Conservation (phyloP, 2,329 filamentous ascomycete species). For the Curvularia spicifera region DNA sequence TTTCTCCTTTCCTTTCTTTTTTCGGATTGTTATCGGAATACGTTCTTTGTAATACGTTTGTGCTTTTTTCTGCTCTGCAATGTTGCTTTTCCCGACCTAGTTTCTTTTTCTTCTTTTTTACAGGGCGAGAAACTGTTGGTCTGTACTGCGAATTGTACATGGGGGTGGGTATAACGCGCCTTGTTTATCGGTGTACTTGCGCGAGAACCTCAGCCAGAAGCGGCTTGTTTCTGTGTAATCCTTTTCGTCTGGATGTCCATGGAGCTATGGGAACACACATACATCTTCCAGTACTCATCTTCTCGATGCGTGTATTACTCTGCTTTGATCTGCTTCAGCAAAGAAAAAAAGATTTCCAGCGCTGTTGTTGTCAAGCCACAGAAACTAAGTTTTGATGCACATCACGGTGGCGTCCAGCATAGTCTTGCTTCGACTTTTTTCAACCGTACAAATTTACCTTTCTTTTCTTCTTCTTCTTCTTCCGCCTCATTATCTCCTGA, state of each 20-base stretch:
- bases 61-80: too few relatives aligned
- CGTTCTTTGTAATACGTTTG: slow-evolving; percentile 9
- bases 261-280: slow-evolving; percentile 2
- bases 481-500: not conserved
- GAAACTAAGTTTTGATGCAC: not conserved
- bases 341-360: not conserved
- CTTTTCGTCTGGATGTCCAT: slow-evolving; percentile 14
- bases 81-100: not conserved
- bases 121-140: not conserved
- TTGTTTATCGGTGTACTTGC: slow-evolving; percentile 8
- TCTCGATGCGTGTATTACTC: slow-evolving; percentile 26
- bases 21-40: not conserved
- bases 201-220: slow-evolving; percentile 23
- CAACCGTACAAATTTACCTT: slow-evolving; percentile 10
- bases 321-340: slow-evolving; percentile 16
- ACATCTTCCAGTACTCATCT: slow-evolving; percentile 8
- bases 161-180: slow-evolving; percentile 1
- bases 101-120: slow-evolving; percentile 2
- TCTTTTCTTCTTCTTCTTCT: not conserved
- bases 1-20: slow-evolving; percentile 6
- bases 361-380: slow-evolving; percentile 8
- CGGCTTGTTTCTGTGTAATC: slow-evolving; percentile 21
- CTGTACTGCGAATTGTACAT: slow-evolving; percentile 3
- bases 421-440: not conserved
- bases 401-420: slow-evolving; percentile 1